These are phyloP conservation scores for rapeseed (Brassica napus) DNA, from an alignment of 345 rosid genomes.

Conservation along the genomic window Da-Ae NC_063452.1:58340501-58341000, in stretches of 20 bases:
- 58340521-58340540: background rate
- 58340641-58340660: background rate
- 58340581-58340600: background rate
- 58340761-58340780: background rate
- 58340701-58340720: background rate
- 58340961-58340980: no score
- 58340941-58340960: no score
- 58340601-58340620: background rate
- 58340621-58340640: background rate
- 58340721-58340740: background rate
- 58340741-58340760: background rate
- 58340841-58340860: no score
- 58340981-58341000: no score
- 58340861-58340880: no score
- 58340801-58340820: background rate
- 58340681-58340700: background rate
- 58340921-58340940: no score
- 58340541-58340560: background rate
- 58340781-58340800: background rate
- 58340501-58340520: no score
- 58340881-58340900: no score
- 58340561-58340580: background rate
- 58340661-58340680: background rate
- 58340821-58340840: no score
- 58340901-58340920: no score